These are phyloP conservation scores for Fragilariopsis cylindrus DNA, from an alignment of 108 stramenopile species.

Conservation along the genomic window DNA sequence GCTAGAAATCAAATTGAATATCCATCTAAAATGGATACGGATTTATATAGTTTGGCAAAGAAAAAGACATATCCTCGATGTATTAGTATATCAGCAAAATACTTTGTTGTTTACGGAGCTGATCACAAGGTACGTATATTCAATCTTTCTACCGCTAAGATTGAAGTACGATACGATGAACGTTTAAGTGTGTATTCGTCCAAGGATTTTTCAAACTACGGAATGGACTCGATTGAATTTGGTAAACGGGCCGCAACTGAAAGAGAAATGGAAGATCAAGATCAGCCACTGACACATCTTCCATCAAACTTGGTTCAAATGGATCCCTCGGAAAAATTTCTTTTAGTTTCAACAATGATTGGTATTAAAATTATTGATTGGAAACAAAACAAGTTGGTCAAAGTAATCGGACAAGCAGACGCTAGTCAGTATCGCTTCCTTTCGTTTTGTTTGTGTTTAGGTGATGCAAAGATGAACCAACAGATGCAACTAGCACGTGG, in stretches of 20 bases:
- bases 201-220: constrained; percentile 39
- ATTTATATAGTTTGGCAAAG: constrained; percentile 88
- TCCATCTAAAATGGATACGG: constrained; percentile 85
- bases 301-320: constrained; percentile 53
- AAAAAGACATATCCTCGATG: constrained; percentile 77
- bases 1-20: constrained; percentile 44
- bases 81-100: constrained; percentile 46
- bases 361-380: constrained; percentile 95
- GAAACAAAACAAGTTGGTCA: constrained; percentile 69
- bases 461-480: constrained; percentile 89
- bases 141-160: constrained; percentile 73
- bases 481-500: constrained; percentile 87
- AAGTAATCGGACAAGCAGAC: constrained; percentile 86
- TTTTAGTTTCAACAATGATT: constrained; percentile 86
- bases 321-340: constrained; percentile 86
- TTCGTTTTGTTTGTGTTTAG: constrained; percentile 77
- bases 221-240: constrained; percentile 88
- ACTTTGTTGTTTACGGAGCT: constrained; percentile 78
- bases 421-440: constrained; percentile 87
- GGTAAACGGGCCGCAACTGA: constrained; percentile 87
- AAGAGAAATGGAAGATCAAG: constrained; percentile 81
- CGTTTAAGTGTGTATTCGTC: constrained; percentile 72
- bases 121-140: constrained; percentile 89
- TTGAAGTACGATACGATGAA: constrained; percentile 89
- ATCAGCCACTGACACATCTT: neutral